A percentile compares a stretch with the other conserved stretches of the same genome.
Evolutionary conservation across 2,329 filamentous ascomycete genomes (phyloP).

Genomic region (Paracorniculantispora psalliotae): DNA sequence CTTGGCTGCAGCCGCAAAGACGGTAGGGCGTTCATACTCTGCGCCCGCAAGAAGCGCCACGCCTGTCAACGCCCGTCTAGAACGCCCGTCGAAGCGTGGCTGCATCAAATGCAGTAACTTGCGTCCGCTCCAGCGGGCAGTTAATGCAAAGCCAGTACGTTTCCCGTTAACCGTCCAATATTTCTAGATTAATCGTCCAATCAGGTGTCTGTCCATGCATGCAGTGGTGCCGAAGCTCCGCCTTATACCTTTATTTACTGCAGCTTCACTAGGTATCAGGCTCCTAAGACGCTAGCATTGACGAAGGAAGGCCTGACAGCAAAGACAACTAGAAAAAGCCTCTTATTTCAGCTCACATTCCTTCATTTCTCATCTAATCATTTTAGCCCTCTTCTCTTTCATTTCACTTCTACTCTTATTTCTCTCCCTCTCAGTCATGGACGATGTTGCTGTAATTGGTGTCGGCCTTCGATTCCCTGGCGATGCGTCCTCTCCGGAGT

Average conservation of each 20-base stretch:
- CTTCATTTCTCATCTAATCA: not conserved
- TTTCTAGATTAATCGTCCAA: not conserved
- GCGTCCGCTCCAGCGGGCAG: not conserved
- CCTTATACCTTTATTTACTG: not conserved
- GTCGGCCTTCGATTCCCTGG: conserved; percentile 49
- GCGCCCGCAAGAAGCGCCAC: not conserved
- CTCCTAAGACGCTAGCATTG: not conserved
- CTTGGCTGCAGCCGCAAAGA: too few relatives aligned
- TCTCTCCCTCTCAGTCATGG: conserved; percentile 17
- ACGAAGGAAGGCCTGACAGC: not conserved
- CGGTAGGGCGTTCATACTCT: too few relatives aligned
- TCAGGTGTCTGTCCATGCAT: not conserved
- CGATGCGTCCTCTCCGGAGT: conserved; percentile 37
- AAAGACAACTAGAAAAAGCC: not conserved
- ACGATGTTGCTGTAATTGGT: conserved; percentile 49
- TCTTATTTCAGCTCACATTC: not conserved
- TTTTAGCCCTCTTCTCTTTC: not conserved
- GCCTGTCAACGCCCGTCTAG: not conserved
- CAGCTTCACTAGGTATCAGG: not conserved
- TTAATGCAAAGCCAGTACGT: not conserved
- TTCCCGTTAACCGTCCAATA: not conserved
- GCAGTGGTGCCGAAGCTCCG: not conserved
- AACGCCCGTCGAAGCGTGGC: not conserved
- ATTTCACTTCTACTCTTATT: not conserved
- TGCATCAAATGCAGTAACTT: not conserved